Percentiles rank a stretch among this genome's conserved stretches.
Conservation (phyloP, 805 yeast species). For the Yarrowia sp. region DNA sequence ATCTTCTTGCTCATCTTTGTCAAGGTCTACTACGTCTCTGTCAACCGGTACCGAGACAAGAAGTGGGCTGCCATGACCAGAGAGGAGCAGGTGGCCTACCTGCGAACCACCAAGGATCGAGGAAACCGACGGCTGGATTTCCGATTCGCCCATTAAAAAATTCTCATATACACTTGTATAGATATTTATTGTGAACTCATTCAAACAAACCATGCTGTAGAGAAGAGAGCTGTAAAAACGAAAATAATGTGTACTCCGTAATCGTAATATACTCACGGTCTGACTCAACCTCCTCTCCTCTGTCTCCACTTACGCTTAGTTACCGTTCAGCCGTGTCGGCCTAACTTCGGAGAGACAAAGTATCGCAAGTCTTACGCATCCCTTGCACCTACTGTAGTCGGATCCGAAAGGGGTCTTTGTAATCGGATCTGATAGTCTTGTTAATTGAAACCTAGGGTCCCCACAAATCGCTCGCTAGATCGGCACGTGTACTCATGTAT, state of each 20-base stretch:
- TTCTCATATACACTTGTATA: conserved; percentile 7
- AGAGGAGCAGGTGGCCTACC: conserved; percentile 60
- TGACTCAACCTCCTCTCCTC: background rate
- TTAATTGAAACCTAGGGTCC: no score
- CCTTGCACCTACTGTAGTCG: no score
- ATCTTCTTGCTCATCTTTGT: conserved; percentile 43
- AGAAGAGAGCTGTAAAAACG: no score
- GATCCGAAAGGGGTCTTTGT: no score
- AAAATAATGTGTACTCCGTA: no score
- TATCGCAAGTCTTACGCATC: no score
- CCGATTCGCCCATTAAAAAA: conserved; percentile 48
- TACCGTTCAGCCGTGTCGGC: conserved; percentile 11
- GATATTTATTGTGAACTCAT: conserved; percentile 12
- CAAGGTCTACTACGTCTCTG: conserved; percentile 49
- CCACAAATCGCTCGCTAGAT: background rate
- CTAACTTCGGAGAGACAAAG: conserved; percentile 10
- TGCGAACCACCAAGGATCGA: conserved; percentile 55
- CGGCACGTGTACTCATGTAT: background rate
- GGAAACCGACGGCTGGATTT: conserved; percentile 69
- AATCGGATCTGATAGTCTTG: no score
- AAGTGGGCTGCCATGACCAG: conserved; percentile 60
- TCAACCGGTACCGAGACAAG: conserved; percentile 50
- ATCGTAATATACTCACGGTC: no score
- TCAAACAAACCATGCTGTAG: no score
- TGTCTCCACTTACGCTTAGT: background rate